Conservation (phyloP, 148 eudicot species). For the Diospyros kaki region DNA sequence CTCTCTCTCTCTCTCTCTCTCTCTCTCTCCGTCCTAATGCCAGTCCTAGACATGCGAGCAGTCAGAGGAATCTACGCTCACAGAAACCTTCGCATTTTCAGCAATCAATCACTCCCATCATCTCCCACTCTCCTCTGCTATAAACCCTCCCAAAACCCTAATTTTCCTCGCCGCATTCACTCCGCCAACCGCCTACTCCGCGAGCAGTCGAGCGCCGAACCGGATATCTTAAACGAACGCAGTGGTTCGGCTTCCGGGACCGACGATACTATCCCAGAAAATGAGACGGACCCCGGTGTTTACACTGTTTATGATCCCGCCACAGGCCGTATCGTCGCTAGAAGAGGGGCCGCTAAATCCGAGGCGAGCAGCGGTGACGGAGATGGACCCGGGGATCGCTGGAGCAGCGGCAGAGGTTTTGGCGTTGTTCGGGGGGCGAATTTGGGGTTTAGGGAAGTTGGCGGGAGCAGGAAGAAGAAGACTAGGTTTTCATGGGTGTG, state of each 20-base stretch:
- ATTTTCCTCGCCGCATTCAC: slow-evolving; percentile 31
- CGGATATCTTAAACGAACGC: background rate
- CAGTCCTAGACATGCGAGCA: slow-evolving; percentile 49
- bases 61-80: slow-evolving; percentile 34
- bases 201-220: slow-evolving; percentile 9
- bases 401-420: slow-evolving; percentile 7
- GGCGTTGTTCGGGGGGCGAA: slow-evolving; percentile 10
- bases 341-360: background rate
- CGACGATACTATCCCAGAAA: background rate
- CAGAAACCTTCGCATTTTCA: slow-evolving; percentile 16
- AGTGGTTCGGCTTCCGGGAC: background rate
- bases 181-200: slow-evolving; percentile 12
- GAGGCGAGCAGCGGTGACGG: slow-evolving; percentile 11
- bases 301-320: slow-evolving; percentile 31
- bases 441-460: slow-evolving; percentile 21
- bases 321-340: slow-evolving; percentile 15
- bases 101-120: slow-evolving; percentile 1
- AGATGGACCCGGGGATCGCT: background rate
- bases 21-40: slow-evolving; percentile 20
- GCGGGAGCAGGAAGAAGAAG: slow-evolving; percentile 43
- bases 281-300: slow-evolving; percentile 15
- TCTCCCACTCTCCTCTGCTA: slow-evolving; percentile 1
- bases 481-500: slow-evolving; percentile 54
- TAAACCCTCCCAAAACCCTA: slow-evolving; percentile 22
- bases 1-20: background rate